These are phyloP conservation scores for Yamadazyma diddensiae DNA, from an alignment of 1,139 yeast genomes.

Conservation along the genomic window DNA sequence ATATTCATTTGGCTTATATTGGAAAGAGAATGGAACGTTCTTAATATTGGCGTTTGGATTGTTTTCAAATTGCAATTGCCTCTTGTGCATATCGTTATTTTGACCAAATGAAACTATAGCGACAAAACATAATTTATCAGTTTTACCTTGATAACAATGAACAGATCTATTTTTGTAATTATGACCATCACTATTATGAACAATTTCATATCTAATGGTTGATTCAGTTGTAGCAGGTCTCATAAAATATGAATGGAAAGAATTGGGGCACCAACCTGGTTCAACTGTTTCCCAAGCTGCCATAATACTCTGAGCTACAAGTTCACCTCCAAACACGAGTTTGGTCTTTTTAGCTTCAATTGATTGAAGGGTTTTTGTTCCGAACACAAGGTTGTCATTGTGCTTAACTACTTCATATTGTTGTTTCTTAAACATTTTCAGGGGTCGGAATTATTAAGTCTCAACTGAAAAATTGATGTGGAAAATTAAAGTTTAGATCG, in stretches of 20 bases:
- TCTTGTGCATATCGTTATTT: conserved; percentile 22
- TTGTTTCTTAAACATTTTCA: conserved; percentile 13
- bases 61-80: conserved; percentile 13
- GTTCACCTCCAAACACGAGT: conserved; percentile 36
- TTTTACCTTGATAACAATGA: conserved; percentile 30
- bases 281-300: conserved; percentile 32
- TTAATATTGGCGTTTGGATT: conserved; percentile 11
- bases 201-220: conserved; percentile 36
- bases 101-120: conserved; percentile 35
- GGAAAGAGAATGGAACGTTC: conserved; percentile 30
- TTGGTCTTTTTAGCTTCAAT: conserved; percentile 19
- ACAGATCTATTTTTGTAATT: conserved; percentile 37
- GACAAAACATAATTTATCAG: conserved; percentile 29
- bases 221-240: conserved; percentile 34
- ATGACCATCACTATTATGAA: conserved; percentile 30
- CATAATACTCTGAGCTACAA: conserved; percentile 40
- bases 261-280: conserved; percentile 31
- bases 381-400: conserved; percentile 19
- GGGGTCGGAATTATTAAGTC: neutral
- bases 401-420: conserved; percentile 20
- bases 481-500: neutral
- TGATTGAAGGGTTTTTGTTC: conserved; percentile 36
- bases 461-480: neutral
- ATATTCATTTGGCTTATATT: conserved; percentile 27
- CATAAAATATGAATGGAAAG: conserved; percentile 39